Conservation (phyloP, 2,329 filamentous ascomycete species). For the Bipolaris bicolor region DNA sequence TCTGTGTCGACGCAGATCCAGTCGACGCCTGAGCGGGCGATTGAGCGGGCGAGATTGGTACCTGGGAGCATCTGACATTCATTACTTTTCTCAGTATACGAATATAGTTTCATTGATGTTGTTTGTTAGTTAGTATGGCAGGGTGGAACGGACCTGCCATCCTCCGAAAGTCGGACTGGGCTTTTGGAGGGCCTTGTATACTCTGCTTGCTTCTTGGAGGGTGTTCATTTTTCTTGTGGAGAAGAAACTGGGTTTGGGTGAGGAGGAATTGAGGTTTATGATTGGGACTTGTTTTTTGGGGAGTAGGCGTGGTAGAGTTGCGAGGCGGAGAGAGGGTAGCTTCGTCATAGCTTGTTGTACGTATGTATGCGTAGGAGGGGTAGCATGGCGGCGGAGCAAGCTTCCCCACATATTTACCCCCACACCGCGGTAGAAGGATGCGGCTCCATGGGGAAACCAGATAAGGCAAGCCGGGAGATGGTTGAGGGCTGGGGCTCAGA, state of each 20-base stretch:
- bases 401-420: slow-evolving; percentile 26
- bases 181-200: slow-evolving; percentile 59
- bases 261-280: not conserved
- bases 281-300: not conserved
- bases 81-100: too few relatives aligned
- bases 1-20: slow-evolving; percentile 63
- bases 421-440: slow-evolving; percentile 6
- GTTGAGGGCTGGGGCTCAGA: too few relatives aligned
- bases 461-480: not conserved
- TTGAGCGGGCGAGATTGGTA: slow-evolving; percentile 56
- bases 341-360: slow-evolving; percentile 19
- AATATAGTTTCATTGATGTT: too few relatives aligned
- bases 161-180: slow-evolving; percentile 60
- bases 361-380: slow-evolving; percentile 5
- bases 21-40: slow-evolving; percentile 60
- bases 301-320: not conserved
- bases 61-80: slow-evolving; percentile 22
- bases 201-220: slow-evolving; percentile 62
- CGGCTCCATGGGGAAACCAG: not conserved
- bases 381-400: slow-evolving; percentile 4
- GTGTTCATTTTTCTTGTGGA: slow-evolving; percentile 42
- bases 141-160: too few relatives aligned
- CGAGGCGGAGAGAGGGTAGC: slow-evolving; percentile 10
- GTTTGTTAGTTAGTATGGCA: too few relatives aligned
- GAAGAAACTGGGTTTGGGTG: not conserved